Evolutionary conservation across 169 alveolate species (phyloP).

Genomic region (Besnoitia besnoiti): DNA sequence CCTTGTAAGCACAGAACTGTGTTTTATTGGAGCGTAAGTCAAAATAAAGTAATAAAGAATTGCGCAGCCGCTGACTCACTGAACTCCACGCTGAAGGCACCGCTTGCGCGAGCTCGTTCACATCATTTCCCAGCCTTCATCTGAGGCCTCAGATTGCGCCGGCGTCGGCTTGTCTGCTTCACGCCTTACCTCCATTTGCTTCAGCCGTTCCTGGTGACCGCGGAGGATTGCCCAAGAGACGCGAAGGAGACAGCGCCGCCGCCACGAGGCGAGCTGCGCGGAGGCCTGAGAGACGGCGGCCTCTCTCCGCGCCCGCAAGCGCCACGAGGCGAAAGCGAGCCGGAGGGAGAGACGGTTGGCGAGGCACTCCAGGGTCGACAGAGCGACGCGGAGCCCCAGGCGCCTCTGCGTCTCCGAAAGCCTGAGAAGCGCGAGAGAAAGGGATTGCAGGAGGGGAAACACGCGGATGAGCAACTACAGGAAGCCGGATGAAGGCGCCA

Average conservation of each 20-base stretch:
- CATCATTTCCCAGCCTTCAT: no score
- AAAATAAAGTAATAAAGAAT: no score
- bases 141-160: no score
- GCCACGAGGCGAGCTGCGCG: background rate
- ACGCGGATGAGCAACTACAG: background rate
- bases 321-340: background rate
- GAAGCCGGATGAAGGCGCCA: no score
- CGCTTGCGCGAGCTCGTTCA: no score
- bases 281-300: background rate
- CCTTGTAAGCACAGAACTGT: no score
- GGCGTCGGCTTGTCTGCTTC: no score
- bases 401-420: background rate
- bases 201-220: background rate
- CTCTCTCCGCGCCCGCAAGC: background rate
- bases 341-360: background rate
- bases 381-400: background rate
- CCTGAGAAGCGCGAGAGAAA: background rate
- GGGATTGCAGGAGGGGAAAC: background rate
- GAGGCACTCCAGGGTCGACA: background rate
- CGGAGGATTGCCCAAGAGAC: background rate
- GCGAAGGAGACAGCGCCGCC: background rate
- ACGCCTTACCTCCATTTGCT: background rate
- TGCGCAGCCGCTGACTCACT: no score
- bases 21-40: no score
- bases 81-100: no score